Evolutionary conservation across 352 stramenopile genomes (phyloP).

Genomic region (Phytopythium delawarense): DNA sequence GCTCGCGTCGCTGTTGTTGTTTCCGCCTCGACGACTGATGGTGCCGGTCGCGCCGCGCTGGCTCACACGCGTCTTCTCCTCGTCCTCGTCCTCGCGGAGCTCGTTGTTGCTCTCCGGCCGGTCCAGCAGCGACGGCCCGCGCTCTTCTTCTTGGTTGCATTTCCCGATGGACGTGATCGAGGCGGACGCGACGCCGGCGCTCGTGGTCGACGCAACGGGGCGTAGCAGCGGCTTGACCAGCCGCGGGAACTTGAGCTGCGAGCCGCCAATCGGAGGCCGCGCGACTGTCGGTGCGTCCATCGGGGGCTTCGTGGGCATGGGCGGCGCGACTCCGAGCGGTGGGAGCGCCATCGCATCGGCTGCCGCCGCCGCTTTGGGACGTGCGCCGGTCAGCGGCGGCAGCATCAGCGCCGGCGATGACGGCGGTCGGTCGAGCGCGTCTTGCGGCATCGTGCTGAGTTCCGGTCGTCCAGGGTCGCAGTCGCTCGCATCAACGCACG

Average conservation of each 20-base stretch:
- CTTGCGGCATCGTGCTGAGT: neutral
- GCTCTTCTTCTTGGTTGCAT: conserved; percentile 46
- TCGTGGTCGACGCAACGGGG: conserved; percentile 4
- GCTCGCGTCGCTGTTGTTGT: conserved; percentile 12
- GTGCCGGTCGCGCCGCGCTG: conserved; percentile 6
- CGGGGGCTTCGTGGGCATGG: neutral
- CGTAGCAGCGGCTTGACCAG: conserved; percentile 25
- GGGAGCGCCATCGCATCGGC: neutral
- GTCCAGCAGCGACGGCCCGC: neutral
- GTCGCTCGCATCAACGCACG: neutral
- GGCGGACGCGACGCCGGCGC: neutral
- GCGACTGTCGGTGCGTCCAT: neutral
- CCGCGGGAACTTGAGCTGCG: conserved; percentile 34
- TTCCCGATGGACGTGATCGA: neutral
- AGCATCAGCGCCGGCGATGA: neutral
- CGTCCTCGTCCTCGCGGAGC: conserved; percentile 9
- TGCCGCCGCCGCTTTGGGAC: neutral
- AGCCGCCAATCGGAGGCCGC: neutral
- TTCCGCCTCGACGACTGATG: conserved; percentile 7
- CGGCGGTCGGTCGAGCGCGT: neutral
- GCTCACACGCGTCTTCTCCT: conserved; percentile 18
- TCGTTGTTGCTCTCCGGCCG: conserved; percentile 2
- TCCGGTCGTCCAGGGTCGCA: neutral
- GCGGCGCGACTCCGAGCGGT: neutral
- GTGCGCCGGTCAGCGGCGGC: neutral